These are phyloP conservation scores for Cyberlindnera mycetangii DNA, from an alignment of 805 yeast species.

Conservation along the genomic window DNA sequence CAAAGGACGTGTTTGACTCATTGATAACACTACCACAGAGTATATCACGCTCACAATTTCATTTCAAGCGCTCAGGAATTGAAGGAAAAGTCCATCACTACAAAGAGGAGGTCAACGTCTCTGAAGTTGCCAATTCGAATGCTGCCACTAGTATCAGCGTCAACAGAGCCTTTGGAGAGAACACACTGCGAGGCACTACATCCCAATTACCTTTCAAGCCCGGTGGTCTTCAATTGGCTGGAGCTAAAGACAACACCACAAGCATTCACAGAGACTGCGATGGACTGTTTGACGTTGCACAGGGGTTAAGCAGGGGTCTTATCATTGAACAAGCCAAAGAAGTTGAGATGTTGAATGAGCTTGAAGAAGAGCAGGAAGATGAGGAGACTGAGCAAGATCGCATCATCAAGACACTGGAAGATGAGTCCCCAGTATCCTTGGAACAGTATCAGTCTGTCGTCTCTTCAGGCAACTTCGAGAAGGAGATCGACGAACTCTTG, in stretches of 20 bases:
- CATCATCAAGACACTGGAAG: neutral
- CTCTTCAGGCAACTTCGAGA: slow-evolving; percentile 19
- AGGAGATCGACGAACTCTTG: slow-evolving; percentile 46
- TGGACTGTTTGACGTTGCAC: slow-evolving; percentile 82
- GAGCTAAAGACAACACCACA: slow-evolving; percentile 35
- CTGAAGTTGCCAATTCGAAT: slow-evolving; percentile 44
- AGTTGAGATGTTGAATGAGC: slow-evolving; percentile 14
- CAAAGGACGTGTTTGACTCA: slow-evolving; percentile 23
- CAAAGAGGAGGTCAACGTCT: slow-evolving; percentile 56
- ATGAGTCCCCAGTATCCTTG: slow-evolving; percentile 2
- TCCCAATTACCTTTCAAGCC: slow-evolving; percentile 87
- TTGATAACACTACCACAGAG: slow-evolving; percentile 59
- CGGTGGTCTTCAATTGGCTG: slow-evolving; percentile 61
- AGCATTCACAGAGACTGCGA: slow-evolving; percentile 59
- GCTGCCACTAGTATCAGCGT: slow-evolving; percentile 72
- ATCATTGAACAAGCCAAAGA: slow-evolving; percentile 5
- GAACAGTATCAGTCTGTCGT: slow-evolving; percentile 1
- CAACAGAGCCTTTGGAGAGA: slow-evolving; percentile 63
- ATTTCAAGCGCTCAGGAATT: slow-evolving; percentile 74
- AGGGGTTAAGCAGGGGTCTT: slow-evolving; percentile 77
- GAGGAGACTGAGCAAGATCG: slow-evolving; percentile 26
- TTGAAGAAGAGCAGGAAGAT: slow-evolving; percentile 24
- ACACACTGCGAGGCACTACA: slow-evolving; percentile 64
- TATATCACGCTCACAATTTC: slow-evolving; percentile 58
- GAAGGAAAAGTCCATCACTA: slow-evolving; percentile 63